These are phyloP conservation scores for Saccharomycopsis hybrid DNA, from an alignment of 1,139 yeast genomes.

Conservation along the genomic window DNA sequence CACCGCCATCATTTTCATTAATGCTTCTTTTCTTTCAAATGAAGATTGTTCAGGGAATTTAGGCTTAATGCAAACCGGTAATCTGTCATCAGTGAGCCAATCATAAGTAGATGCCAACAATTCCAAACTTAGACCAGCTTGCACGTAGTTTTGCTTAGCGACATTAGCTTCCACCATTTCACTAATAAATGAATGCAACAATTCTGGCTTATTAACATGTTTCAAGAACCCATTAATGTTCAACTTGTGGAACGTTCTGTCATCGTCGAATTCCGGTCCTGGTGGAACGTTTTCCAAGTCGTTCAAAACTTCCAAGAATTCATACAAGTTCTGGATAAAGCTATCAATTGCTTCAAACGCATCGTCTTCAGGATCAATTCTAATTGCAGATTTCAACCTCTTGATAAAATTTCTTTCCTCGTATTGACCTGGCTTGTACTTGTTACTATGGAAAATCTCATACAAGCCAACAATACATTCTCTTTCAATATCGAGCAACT, in stretches of 20 bases:
- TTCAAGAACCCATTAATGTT: conserved; percentile 72
- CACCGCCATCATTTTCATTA: conserved; percentile 65
- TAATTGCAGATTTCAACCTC: conserved; percentile 44
- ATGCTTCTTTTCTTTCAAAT: conserved; percentile 73
- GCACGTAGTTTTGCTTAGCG: conserved; percentile 57
- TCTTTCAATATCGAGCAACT: conserved; percentile 53
- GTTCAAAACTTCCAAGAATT: conserved; percentile 61
- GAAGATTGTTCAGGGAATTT: conserved; percentile 73
- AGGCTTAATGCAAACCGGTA: conserved; percentile 59
- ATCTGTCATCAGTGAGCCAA: conserved; percentile 60
- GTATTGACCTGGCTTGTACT: conserved; percentile 47
- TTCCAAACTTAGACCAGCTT: conserved; percentile 79
- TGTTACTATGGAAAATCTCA: conserved; percentile 52
- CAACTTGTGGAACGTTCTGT: conserved; percentile 73
- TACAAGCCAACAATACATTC: conserved; percentile 60
- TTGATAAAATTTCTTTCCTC: conserved; percentile 53
- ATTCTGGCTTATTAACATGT: conserved; percentile 74
- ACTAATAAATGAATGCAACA: conserved; percentile 70
- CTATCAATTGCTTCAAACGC: conserved; percentile 47
- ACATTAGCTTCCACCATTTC: conserved; percentile 66
- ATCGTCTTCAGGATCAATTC: conserved; percentile 62
- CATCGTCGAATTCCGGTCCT: conserved; percentile 82
- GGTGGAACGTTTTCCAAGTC: conserved; percentile 71
- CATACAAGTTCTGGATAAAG: conserved; percentile 52
- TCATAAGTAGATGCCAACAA: conserved; percentile 69